Base-by-base conservation (phyloP, 2,329 filamentous ascomycete species). In the Alternaria triticimaculans region DNA sequence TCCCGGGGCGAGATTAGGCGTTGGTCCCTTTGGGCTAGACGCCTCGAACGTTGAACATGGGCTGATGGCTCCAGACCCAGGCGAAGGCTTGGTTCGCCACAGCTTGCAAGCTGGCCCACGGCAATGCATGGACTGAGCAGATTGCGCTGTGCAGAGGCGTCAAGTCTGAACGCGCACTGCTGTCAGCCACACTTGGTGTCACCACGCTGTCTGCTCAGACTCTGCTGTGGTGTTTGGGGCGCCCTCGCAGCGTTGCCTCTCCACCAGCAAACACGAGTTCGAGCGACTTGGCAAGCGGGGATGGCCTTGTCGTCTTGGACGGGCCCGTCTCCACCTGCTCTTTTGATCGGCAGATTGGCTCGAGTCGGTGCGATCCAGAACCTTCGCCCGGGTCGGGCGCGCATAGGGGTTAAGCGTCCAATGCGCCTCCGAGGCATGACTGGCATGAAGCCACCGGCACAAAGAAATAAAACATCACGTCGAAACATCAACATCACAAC, bases 1-100 rank as follows among this genome's bases (percentile, higher is more conserved):
- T 55, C 44, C 28, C 49, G 28, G 51, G 55, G 60, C 60, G 62
- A 71, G 63, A 71, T 73, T 69, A 65, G 62, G 21, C 54, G 50
- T 49, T 58, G 51, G 20, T 61, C 54, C n/a, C 33, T 61, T 62
- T 55, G 46, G 65, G 65, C 64, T 69, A 67, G 65, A 37, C 44
- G 5, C 51, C 41, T 41, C 20, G 30, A 45, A 58, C 48, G 60
- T 49, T 56, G 48, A 43, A 60, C 63, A 63, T 61, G 63, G 55
- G 53, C 54, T 59, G 56, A 18, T 46, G 20, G 59, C 51, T 45
- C 44, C 28, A 44, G 45, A 18, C 55, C 15, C 28, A 14, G 15
- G 55, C 37, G 41, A 28, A 37, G 44, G 33, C 54, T 54, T 57
- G 54, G 45, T 28, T 54, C 50, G 60, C 53, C 53, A 51, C 60